phyloP scores from a whole-genome alignment of 1,284 basidiomycete species.

The Peniophora sp. region DNA sequence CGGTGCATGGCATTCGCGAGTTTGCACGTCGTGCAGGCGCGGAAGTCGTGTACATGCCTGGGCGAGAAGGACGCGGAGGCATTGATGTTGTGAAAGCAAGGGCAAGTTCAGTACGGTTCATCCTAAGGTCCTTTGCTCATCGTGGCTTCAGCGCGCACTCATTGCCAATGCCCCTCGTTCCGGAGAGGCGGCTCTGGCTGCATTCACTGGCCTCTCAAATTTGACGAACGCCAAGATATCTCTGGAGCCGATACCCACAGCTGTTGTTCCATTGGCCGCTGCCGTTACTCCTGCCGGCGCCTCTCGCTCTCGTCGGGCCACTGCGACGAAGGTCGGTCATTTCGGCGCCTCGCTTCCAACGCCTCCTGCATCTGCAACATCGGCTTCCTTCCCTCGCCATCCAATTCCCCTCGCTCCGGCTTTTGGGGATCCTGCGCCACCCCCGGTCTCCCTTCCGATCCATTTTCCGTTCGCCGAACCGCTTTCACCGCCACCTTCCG shows the following conservation, averaged over 20 bases:
- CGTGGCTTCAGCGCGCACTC: constrained; percentile 14
- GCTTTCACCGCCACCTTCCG: background rate
- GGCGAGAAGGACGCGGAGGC: constrained; percentile 47
- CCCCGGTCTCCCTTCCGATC: background rate
- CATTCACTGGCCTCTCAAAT: constrained; percentile 74
- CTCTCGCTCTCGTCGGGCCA: background rate
- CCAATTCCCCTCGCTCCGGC: background rate
- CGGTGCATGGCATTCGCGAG: constrained; percentile 75
- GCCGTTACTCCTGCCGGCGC: background rate
- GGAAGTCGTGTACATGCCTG: constrained; percentile 55
- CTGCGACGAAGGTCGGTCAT: background rate
- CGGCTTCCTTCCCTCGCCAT: background rate
- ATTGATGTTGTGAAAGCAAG: constrained; percentile 49
- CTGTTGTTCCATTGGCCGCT: background rate
- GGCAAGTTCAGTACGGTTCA: constrained; percentile 29
- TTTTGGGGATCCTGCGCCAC: background rate
- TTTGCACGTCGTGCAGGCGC: constrained; percentile 52
- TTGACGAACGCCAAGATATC: constrained; percentile 56
- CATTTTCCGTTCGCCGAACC: background rate
- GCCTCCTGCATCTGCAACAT: background rate
- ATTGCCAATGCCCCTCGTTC: constrained; percentile 31
- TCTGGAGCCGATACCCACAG: constrained; percentile 9
- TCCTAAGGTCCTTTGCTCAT: background rate
- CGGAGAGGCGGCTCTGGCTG: constrained; percentile 48
- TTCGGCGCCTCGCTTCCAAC: background rate